Percentiles rank a stretch among this genome's conserved stretches.
These are phyloP conservation scores for Plasmopara muralis DNA, from an alignment of 352 stramenopile genomes.

Conservation along the genomic window DNA sequence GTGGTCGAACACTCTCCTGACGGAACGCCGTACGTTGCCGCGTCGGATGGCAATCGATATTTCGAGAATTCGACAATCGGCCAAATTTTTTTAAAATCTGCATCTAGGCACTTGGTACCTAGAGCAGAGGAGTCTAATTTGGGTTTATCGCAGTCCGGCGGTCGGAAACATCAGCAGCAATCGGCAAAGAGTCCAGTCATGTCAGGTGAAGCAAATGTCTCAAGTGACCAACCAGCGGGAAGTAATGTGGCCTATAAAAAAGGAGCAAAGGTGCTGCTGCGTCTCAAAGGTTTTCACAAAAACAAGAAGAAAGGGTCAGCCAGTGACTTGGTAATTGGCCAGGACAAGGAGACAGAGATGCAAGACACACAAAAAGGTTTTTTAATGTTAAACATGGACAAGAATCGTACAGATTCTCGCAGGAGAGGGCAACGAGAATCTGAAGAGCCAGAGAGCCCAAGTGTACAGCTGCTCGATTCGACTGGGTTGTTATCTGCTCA, in stretches of 20 bases:
- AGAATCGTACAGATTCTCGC: slow-evolving; percentile 31
- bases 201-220: slow-evolving; percentile 8
- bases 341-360: slow-evolving; percentile 10
- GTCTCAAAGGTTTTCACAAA: slow-evolving; percentile 23
- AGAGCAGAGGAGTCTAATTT: slow-evolving; percentile 25
- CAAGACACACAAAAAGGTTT: slow-evolving; percentile 14
- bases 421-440: slow-evolving; percentile 4
- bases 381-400: slow-evolving; percentile 37
- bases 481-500: slow-evolving; percentile 12
- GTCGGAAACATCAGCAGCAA: slow-evolving; percentile 12
- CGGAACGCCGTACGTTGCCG: slow-evolving; percentile 36
- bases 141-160: slow-evolving; percentile 25
- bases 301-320: slow-evolving; percentile 17
- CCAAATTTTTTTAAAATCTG: slow-evolving; percentile 32
- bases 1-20: slow-evolving; percentile 31
- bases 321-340: slow-evolving; percentile 10
- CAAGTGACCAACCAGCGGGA: slow-evolving; percentile 5
- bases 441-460: slow-evolving; percentile 1
- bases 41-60: slow-evolving; percentile 31
- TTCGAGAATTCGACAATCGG: slow-evolving; percentile 43
- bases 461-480: slow-evolving; percentile 16
- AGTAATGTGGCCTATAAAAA: slow-evolving; percentile 16
- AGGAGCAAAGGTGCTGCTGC: slow-evolving; percentile 14
- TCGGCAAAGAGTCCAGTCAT: slow-evolving; percentile 12
- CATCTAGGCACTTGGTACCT: slow-evolving; percentile 5